A percentile compares a stretch with the other conserved stretches of the same genome.
These are phyloP conservation scores for Penicillium chermesinum DNA, from an alignment of 495 filamentous ascomycete species.

Conservation along the genomic window DNA sequence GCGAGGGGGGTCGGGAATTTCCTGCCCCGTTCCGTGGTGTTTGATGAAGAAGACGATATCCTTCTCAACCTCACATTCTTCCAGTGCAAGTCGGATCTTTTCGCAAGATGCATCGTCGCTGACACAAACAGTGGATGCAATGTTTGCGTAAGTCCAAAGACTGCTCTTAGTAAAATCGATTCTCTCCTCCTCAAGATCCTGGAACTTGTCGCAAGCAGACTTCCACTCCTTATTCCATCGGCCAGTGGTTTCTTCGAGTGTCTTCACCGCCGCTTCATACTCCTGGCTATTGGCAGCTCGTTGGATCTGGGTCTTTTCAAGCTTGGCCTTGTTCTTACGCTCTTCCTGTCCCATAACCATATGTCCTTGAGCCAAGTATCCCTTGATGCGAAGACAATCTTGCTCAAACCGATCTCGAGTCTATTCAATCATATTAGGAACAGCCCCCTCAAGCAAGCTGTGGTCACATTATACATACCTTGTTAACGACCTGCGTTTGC, in stretches of 20 bases:
- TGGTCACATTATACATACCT: slow-evolving; percentile 47
- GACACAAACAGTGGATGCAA: slow-evolving; percentile 96
- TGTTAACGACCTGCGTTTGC: slow-evolving; percentile 87
- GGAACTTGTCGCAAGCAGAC: slow-evolving; percentile 95
- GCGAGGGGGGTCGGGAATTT: slow-evolving; percentile 94
- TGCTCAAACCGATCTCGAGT: slow-evolving; percentile 92
- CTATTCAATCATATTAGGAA: slow-evolving; percentile 32
- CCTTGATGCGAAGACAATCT: slow-evolving; percentile 96
- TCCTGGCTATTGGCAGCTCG: slow-evolving; percentile 84
- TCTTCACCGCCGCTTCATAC: slow-evolving; percentile 87
- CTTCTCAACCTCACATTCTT: slow-evolving; percentile 94
- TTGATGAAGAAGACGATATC: slow-evolving; percentile 89
- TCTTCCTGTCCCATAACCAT: slow-evolving; percentile 99
- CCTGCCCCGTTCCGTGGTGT: slow-evolving; percentile 85
- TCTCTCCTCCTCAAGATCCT: slow-evolving; percentile 96
- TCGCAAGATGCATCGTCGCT: slow-evolving; percentile 98
- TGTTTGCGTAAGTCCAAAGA: slow-evolving; percentile 95
- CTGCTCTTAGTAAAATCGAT: slow-evolving; percentile 97
- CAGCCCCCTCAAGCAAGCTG: too few relatives aligned
- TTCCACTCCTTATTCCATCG: slow-evolving; percentile 99
- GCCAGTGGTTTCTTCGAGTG: slow-evolving; percentile 90
- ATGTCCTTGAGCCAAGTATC: slow-evolving; percentile 95
- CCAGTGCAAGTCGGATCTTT: slow-evolving; percentile 89
- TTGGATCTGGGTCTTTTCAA: slow-evolving; percentile 98
- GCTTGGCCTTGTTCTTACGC: slow-evolving; percentile 95